These are phyloP conservation scores for Avena sativa DNA, from an alignment of 176 grass and related monocot genomes.

Conservation along the genomic window DNA sequence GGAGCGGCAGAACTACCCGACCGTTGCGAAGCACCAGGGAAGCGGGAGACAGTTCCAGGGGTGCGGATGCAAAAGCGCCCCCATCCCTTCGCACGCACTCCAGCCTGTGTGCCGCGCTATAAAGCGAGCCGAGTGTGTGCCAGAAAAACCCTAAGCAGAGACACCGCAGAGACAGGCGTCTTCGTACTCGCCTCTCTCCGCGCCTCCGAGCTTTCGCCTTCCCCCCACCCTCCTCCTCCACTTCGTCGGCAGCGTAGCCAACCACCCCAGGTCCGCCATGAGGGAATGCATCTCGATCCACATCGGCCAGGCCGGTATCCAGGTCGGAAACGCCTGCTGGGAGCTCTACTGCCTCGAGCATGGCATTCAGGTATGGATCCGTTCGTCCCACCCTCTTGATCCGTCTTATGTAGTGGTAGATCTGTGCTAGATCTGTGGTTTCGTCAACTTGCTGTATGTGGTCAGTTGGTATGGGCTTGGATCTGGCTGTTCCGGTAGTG, in stretches of 20 bases:
- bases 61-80: background rate
- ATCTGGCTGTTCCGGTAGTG: background rate
- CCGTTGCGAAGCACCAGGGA: background rate
- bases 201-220: slow-evolving; percentile 38
- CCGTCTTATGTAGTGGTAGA: background rate
- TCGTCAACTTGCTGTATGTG: background rate
- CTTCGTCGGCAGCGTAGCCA: background rate
- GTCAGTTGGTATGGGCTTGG: background rate
- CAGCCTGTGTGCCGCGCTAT: slow-evolving; percentile 23
- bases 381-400: background rate
- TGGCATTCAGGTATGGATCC: slow-evolving; percentile 70
- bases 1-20: background rate
- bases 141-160: slow-evolving; percentile 37
- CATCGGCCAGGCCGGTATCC: slow-evolving; percentile 88
- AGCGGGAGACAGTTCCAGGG: accelerated
- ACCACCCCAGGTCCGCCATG: slow-evolving; percentile 53
- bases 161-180: slow-evolving; percentile 64
- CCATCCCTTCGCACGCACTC: slow-evolving; percentile 35
- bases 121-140: background rate
- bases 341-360: slow-evolving; percentile 96
- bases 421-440: background rate
- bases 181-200: slow-evolving; percentile 76
- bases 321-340: slow-evolving; percentile 89
- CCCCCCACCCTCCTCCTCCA: background rate
- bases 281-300: slow-evolving; percentile 93